These are phyloP conservation scores for Euphrasia arctica DNA, from an alignment of 305 asterid species.

Conservation along the genomic window DNA sequence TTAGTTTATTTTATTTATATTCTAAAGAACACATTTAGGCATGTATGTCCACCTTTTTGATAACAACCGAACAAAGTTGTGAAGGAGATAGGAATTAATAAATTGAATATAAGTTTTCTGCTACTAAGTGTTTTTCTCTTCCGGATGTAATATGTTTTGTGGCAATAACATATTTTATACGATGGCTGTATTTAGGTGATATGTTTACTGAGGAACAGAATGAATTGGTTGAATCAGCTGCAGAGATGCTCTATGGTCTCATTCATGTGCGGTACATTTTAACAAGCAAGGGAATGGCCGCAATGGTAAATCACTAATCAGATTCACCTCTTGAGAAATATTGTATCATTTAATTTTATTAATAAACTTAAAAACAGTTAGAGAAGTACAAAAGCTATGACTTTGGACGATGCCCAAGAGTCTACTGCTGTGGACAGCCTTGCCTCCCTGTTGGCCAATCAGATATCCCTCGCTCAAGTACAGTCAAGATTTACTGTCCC, in stretches of 20 bases:
- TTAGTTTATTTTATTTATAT: neutral
- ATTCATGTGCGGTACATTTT: conserved; percentile 85
- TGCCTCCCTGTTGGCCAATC: conserved; percentile 99
- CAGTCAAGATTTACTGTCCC: conserved; percentile 90
- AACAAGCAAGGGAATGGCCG: conserved; percentile 94
- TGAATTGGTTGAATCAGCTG: conserved; percentile 91
- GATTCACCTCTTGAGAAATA: conserved; percentile 1
- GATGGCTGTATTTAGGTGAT: conserved; percentile 57
- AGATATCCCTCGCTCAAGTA: conserved; percentile 81
- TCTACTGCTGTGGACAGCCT: conserved; percentile 92
- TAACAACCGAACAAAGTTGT: neutral
- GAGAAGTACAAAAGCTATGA: conserved; percentile 93
- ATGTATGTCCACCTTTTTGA: neutral
- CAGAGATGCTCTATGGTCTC: conserved; percentile 93
- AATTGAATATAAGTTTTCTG: neutral
- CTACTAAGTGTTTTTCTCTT: neutral
- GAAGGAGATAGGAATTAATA: neutral
- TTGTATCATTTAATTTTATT: conserved; percentile 18
- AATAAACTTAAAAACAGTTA: conserved; percentile 41
- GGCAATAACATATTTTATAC: conserved; percentile 24
- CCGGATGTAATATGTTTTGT: conserved; percentile 13
- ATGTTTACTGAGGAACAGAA: conserved; percentile 93
- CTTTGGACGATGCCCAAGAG: conserved; percentile 96
- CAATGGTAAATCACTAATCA: conserved; percentile 59
- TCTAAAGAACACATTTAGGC: neutral